phyloP scores from a whole-genome alignment of 495 filamentous ascomycete species.

The Talaromyces wortmannii region DNA sequence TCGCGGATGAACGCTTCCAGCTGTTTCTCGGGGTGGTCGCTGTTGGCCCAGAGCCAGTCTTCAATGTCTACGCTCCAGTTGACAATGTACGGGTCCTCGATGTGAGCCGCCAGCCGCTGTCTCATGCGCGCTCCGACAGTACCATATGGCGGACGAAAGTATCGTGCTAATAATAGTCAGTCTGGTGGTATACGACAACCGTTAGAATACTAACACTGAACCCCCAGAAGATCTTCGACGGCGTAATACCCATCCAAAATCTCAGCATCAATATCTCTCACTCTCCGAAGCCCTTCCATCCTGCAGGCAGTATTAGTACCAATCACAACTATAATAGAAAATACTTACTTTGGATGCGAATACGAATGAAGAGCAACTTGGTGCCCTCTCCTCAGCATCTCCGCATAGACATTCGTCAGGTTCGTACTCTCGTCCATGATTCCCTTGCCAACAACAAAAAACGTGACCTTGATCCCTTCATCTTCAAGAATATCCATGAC shows the following conservation, averaged over 20 bases:
- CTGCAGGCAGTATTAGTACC: slow-evolving; percentile 9
- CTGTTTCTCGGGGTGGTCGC: slow-evolving; percentile 62
- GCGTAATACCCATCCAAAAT: slow-evolving; percentile 55
- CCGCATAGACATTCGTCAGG: slow-evolving; percentile 55
- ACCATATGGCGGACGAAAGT: slow-evolving; percentile 75
- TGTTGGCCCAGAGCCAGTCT: slow-evolving; percentile 69
- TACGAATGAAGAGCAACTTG: slow-evolving; percentile 70
- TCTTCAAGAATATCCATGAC: slow-evolving; percentile 60
- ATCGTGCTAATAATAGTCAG: slow-evolving; percentile 28
- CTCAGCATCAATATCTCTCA: slow-evolving; percentile 63
- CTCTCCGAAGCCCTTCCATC: slow-evolving; percentile 56
- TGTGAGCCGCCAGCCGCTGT: slow-evolving; percentile 48
- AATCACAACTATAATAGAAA: neutral
- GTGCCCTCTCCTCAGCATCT: slow-evolving; percentile 60
- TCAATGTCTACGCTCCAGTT: slow-evolving; percentile 74
- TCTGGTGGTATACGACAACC: too few relatives aligned
- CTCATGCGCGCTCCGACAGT: slow-evolving; percentile 67
- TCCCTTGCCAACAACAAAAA: slow-evolving; percentile 69
- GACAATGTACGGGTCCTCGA: slow-evolving; percentile 52
- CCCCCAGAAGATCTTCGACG: slow-evolving; percentile 42
- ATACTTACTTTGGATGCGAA: slow-evolving; percentile 58
- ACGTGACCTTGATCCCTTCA: slow-evolving; percentile 62
- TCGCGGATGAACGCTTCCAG: slow-evolving; percentile 67
- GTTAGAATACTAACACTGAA: slow-evolving; percentile 35
- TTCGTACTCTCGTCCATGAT: slow-evolving; percentile 53